These are phyloP conservation scores for Metschnikowia gruessii DNA, from an alignment of 805 yeast genomes.

Conservation along the genomic window DNA sequence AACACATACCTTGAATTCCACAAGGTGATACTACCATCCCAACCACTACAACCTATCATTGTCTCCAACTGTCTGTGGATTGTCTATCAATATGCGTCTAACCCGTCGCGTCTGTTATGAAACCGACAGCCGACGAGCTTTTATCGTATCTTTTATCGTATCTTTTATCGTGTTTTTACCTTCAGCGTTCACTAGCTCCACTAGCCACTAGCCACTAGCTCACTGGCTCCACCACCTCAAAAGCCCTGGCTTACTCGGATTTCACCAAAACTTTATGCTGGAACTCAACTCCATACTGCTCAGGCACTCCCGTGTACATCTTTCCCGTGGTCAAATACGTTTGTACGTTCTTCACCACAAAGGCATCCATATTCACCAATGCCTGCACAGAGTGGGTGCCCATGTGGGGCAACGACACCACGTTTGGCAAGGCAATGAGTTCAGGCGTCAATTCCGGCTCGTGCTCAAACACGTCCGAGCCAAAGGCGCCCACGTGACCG, in stretches of 20 bases:
- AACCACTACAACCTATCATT: too few relatives aligned
- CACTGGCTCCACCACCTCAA: too few relatives aligned
- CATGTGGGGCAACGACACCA: slow-evolving; percentile 82
- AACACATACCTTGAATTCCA: too few relatives aligned
- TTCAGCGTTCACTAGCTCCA: too few relatives aligned
- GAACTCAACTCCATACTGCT: slow-evolving; percentile 43
- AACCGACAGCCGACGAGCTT: too few relatives aligned
- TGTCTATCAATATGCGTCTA: too few relatives aligned
- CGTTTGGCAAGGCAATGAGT: slow-evolving; percentile 59
- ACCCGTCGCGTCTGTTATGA: too few relatives aligned
- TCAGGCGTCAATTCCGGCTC: slow-evolving; percentile 74
- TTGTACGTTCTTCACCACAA: slow-evolving; percentile 65
- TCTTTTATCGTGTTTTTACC: too few relatives aligned
- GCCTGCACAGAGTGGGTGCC: slow-evolving; percentile 82
- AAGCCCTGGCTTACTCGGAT: neutral
- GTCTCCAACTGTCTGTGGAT: too few relatives aligned
- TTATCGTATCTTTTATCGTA: too few relatives aligned
- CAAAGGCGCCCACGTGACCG: slow-evolving; percentile 67
- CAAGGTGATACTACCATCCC: too few relatives aligned
- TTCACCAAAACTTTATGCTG: slow-evolving; percentile 17
- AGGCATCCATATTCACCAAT: slow-evolving; percentile 74
- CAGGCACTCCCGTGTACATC: slow-evolving; percentile 79
- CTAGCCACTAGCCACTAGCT: too few relatives aligned
- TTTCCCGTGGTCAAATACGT: slow-evolving; percentile 61
- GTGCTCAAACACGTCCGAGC: slow-evolving; percentile 71